These are phyloP conservation scores for Pythium vanterpoolii DNA, from an alignment of 352 stramenopile genomes.

Conservation along the genomic window DNA sequence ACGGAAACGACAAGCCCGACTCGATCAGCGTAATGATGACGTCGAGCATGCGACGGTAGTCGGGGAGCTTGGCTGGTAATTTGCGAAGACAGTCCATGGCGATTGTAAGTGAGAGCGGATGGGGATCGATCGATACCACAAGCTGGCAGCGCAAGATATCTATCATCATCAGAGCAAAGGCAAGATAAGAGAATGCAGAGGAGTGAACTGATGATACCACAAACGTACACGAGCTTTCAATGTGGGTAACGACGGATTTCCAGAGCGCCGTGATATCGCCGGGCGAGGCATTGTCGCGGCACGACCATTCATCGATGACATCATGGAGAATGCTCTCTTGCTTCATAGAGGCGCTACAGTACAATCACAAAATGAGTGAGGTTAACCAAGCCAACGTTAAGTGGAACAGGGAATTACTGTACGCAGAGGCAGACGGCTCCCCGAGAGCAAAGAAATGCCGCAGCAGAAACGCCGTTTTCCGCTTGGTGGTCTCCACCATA, in stretches of 20 bases:
- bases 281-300: conserved; percentile 32
- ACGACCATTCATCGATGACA: conserved; percentile 61
- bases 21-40: conserved; percentile 51
- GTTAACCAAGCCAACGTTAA: background rate
- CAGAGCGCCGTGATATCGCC: conserved; percentile 53
- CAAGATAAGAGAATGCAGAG: background rate
- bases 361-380: background rate
- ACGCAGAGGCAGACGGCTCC: conserved; percentile 21
- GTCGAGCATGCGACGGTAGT: conserved; percentile 60
- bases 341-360: conserved; percentile 8
- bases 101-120: conserved; percentile 54
- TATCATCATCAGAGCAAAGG: conserved; percentile 14
- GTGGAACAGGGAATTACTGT: background rate
- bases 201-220: background rate
- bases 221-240: conserved; percentile 62
- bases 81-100: conserved; percentile 73
- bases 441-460: conserved; percentile 69
- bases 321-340: conserved; percentile 53
- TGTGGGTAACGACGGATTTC: conserved; percentile 59
- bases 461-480: conserved; percentile 69
- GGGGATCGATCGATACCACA: conserved; percentile 35
- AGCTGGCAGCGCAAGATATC: conserved; percentile 61
- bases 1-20: conserved; percentile 36
- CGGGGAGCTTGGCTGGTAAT: conserved; percentile 43
- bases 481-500: conserved; percentile 40